Conservation (phyloP, 495 filamentous ascomycete genomes). For the Tuber borchii region DNA sequence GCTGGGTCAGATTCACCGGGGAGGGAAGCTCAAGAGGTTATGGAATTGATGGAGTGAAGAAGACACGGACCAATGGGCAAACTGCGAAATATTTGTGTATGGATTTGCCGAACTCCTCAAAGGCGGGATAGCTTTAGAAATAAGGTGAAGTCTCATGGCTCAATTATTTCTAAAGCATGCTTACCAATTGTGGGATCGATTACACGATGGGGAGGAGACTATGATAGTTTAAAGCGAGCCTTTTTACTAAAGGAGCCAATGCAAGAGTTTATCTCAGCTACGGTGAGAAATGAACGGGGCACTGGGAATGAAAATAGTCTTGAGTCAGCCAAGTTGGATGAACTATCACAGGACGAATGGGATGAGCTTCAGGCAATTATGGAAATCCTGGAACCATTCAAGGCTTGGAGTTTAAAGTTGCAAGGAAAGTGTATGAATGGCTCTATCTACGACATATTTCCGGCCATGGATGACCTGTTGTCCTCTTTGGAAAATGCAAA, state of each 20-base stretch:
- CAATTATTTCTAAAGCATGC: neutral
- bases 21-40: no score
- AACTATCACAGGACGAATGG: neutral
- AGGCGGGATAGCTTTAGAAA: slow-evolving; percentile 10
- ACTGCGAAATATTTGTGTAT: slow-evolving; percentile 23
- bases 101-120: slow-evolving; percentile 15
- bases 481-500: neutral
- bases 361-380: neutral
- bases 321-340: neutral
- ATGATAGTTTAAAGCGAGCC: slow-evolving; percentile 13
- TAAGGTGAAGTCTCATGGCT: slow-evolving; percentile 1
- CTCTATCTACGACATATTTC: slow-evolving; percentile 8
- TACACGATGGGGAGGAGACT: slow-evolving; percentile 24
- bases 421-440: slow-evolving; percentile 11
- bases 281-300: slow-evolving; percentile 3
- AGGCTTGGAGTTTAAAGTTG: slow-evolving; percentile 7
- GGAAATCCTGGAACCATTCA: slow-evolving; percentile 15
- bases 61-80: no score
- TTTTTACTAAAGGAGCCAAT: slow-evolving; percentile 15
- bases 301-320: neutral
- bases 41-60: no score
- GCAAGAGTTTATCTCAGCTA: slow-evolving; percentile 14
- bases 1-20: no score
- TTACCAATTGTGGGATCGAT: neutral
- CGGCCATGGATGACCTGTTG: neutral